These are phyloP conservation scores for Entomortierella chlamydospora DNA, from an alignment of 192 early-diverging fungal species.

Conservation along the genomic window DNA sequence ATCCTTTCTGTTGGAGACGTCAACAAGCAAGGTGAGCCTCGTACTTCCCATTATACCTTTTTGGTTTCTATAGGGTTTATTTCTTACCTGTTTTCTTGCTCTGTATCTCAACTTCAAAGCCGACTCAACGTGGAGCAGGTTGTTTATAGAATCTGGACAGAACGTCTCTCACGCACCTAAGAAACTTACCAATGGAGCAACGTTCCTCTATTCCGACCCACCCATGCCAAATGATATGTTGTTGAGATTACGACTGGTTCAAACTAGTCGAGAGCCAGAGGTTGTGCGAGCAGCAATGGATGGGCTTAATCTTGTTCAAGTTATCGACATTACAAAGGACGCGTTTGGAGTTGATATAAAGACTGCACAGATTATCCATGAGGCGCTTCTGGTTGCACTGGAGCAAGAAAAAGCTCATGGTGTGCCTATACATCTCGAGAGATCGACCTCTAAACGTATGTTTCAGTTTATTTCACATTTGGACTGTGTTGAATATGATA, in stretches of 20 bases:
- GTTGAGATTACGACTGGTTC: conserved; percentile 13
- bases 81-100: no score
- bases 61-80: no score
- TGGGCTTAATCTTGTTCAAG: conserved; percentile 25
- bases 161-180: conserved; percentile 7
- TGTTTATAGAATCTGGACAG: conserved; percentile 20
- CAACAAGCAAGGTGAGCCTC: conserved; percentile 38
- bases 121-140: conserved; percentile 28
- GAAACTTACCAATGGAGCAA: conserved; percentile 12
- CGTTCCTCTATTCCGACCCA: conserved; percentile 3
- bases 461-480: background rate
- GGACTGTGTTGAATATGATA: no score
- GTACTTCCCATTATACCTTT: no score
- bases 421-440: conserved; percentile 29
- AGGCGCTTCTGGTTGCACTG: conserved; percentile 1
- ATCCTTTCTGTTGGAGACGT: conserved; percentile 20
- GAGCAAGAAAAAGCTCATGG: conserved; percentile 3
- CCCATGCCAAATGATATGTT: conserved; percentile 14
- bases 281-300: conserved; percentile 24
- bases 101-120: conserved; percentile 1
- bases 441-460: conserved; percentile 5
- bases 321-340: conserved; percentile 25
- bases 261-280: conserved; percentile 4
- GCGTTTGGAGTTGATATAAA: conserved; percentile 28
- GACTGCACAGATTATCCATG: conserved; percentile 34